Evolutionary conservation across 1,284 basidiomycete genomes (phyloP).

Genomic region (Cutaneotrichosporon cutaneum): DNA sequence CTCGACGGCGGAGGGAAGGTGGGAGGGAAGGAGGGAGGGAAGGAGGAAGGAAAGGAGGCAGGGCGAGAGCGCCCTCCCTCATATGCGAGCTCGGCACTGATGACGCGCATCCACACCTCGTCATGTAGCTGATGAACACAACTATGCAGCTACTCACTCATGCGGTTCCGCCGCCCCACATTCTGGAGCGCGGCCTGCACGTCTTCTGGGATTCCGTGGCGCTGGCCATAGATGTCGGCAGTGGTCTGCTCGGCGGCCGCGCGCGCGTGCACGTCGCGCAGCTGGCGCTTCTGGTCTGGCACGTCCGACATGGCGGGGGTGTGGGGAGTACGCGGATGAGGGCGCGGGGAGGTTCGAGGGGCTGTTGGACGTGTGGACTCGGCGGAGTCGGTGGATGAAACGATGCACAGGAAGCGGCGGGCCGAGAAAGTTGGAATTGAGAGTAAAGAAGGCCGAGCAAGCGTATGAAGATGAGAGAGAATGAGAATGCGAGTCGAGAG

Average conservation of each 20-base stretch:
- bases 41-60: neutral
- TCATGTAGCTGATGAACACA: neutral
- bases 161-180: conserved; percentile 33
- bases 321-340: no score
- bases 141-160: conserved; percentile 31
- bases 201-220: conserved; percentile 39
- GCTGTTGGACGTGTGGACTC: neutral
- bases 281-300: conserved; percentile 31
- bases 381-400: neutral
- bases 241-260: conserved; percentile 29
- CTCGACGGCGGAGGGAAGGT: conserved; percentile 3
- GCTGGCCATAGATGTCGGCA: conserved; percentile 39
- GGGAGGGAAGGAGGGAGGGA: neutral
- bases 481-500: neutral
- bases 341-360: neutral
- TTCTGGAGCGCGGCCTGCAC: conserved; percentile 38
- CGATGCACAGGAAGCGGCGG: neutral
- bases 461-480: neutral
- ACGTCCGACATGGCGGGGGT: conserved; percentile 15
- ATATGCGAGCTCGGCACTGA: neutral
- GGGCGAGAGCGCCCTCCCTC: neutral
- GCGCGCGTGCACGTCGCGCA: conserved; percentile 16
- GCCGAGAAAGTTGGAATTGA: no score
- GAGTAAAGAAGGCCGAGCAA: no score
- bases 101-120: neutral